These are phyloP conservation scores for Phytophthora tubulina DNA, from an alignment of 352 stramenopile species.

Conservation along the genomic window DNA sequence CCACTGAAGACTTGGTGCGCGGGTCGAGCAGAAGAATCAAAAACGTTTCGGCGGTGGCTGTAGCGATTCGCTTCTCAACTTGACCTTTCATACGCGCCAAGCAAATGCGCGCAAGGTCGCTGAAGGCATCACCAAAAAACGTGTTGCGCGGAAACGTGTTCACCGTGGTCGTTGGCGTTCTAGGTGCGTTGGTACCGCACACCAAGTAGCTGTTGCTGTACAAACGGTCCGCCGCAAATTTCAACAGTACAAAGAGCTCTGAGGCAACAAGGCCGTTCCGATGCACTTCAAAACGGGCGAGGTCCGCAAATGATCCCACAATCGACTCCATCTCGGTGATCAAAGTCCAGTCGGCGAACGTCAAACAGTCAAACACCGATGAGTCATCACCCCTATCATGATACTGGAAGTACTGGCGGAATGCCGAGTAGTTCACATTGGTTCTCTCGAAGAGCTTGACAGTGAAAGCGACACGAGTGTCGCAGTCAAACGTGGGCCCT, in stretches of 20 bases:
- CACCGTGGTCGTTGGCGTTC: not conserved
- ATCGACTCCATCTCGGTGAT: slow-evolving; percentile 17
- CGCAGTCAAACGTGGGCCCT: slow-evolving; percentile 9
- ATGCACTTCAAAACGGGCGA: slow-evolving; percentile 20
- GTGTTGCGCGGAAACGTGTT: not conserved
- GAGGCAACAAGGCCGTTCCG: not conserved
- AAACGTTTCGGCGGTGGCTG: not conserved
- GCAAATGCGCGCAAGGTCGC: not conserved
- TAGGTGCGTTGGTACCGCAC: not conserved
- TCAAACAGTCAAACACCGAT: slow-evolving; percentile 8
- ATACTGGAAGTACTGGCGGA: slow-evolving; percentile 2
- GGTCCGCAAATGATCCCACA: slow-evolving; percentile 3
- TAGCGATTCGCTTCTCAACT: not conserved
- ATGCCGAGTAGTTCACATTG: slow-evolving; percentile 18
- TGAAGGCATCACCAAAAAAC: not conserved
- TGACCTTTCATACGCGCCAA: not conserved
- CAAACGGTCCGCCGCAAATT: slow-evolving; percentile 6
- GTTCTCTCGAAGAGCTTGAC: slow-evolving; percentile 9
- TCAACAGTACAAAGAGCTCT: slow-evolving; percentile 21
- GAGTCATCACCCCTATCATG: slow-evolving; percentile 2
- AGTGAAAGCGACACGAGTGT: slow-evolving; percentile 17
- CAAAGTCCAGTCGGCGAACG: slow-evolving; percentile 8
- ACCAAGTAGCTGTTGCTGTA: not conserved
- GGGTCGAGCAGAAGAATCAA: not conserved
- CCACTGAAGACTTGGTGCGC: not conserved